Base-by-base conservation (phyloP, 345 rosid genomes). In the Eucalyptus marginata region DNA sequence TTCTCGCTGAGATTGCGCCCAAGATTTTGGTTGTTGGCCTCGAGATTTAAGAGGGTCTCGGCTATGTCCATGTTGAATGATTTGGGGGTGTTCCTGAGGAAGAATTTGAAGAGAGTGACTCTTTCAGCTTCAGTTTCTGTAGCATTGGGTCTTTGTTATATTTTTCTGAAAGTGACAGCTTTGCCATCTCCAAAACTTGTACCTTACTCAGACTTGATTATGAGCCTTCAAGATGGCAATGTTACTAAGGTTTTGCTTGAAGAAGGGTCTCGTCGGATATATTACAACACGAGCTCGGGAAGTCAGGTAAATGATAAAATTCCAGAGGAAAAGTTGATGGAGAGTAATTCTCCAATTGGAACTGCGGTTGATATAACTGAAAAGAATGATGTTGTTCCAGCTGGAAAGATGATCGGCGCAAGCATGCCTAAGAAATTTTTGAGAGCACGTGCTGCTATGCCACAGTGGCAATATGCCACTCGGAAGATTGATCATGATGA, bases 231-330 rank as follows among this genome's bases (percentile, higher is more conserved):
- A 88, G 93, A 88, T 80, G 96, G 97, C 62, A 92, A 93, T 84
- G 98, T 96, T 86, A 92, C 94, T 1, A 95, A 94, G 84, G 95
- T 97, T 88, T 92, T 97, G 91, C 93, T 96, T 15, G 98, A 95
- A 95, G 99, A 97, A 92, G 99, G 97, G 44, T 97, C 99, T 89
- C 99, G 98, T 81, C 94, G 96, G 17, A 94, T 97, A 93, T 97
- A 95, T 91, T 97, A 94, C 89, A 95, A 94, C 87, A 88, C 79
- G 17, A 58, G 94, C 83, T 71, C 81, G 47, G 87, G 88, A 89
- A 88, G 59, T n/a, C 86, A 13, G 58, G 93, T 66, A 8, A 89
- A 71, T 87, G 89, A 89, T 89, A 92, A 90, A 92, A 54, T 71
- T 90, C 90, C 86, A n/a, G 96, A 89, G 47, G 95, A 93, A 59